Percentiles rank a stretch among this genome's conserved stretches.
phyloP scores from a whole-genome alignment of 805 yeast genomes.

The Yamadazyma sp. region DNA sequence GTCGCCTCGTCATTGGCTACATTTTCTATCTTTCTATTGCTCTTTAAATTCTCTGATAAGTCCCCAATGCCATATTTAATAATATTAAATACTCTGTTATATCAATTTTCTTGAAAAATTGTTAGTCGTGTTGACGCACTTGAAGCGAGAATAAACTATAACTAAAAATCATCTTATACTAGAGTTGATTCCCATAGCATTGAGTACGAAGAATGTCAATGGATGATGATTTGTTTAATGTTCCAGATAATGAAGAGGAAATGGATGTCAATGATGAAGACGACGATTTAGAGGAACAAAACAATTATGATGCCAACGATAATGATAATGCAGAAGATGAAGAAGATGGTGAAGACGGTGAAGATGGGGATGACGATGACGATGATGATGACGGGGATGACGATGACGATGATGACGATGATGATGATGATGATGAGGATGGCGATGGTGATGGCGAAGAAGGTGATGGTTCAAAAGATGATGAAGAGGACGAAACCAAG shows the following conservation, averaged over 20 bases:
- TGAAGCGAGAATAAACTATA: no score
- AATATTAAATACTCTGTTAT: no score
- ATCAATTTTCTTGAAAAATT: no score
- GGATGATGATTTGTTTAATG: constrained; percentile 29
- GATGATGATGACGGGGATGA: constrained; percentile 16
- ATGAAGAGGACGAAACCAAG: constrained; percentile 14
- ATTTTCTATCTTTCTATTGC: background rate
- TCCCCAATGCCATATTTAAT: background rate
- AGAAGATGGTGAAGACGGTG: constrained; percentile 14
- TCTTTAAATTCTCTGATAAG: background rate
- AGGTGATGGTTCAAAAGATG: constrained; percentile 14
- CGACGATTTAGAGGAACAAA: constrained; percentile 16
- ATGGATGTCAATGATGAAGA: constrained; percentile 19
- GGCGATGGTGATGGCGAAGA: constrained; percentile 16
- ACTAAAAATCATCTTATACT: no score
- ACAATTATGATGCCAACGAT: constrained; percentile 15
- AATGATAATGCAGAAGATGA: constrained; percentile 18
- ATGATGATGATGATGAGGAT: constrained; percentile 16
- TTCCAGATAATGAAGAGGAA: constrained; percentile 15
- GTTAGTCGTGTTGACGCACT: no score
- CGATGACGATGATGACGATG: constrained; percentile 17
- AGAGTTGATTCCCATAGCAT: no score
- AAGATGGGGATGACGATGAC: constrained; percentile 14
- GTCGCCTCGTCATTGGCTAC: background rate
- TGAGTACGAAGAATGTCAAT: no score